Percentiles rank a stretch among this genome's conserved stretches.
phyloP scores from a whole-genome alignment of 129 eudicot species.

The Ambrosia artemisiifolia region DNA sequence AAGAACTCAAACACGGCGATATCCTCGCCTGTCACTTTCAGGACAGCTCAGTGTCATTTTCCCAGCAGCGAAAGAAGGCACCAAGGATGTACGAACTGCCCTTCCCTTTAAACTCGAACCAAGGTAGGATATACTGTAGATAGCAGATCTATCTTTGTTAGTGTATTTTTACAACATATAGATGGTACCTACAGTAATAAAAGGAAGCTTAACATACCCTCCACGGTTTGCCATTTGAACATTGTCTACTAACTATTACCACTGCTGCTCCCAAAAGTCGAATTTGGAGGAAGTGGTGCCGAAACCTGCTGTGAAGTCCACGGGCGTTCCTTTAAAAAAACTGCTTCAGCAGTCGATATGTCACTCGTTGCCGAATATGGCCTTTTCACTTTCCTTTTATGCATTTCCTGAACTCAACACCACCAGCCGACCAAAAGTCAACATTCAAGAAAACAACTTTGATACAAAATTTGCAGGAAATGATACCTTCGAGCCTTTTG shows the following conservation, averaged over 20 bases:
- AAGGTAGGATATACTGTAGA: background rate
- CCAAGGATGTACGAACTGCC: no score
- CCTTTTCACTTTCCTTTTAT: conserved; percentile 65
- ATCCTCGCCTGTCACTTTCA: background rate
- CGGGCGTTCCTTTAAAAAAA: conserved; percentile 34
- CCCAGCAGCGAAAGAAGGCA: background rate
- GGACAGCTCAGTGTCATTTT: background rate
- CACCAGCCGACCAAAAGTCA: conserved; percentile 1
- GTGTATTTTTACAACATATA: background rate
- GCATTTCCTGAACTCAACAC: conserved; percentile 40
- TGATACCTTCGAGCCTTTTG: conserved; percentile 68
- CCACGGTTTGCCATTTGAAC: background rate
- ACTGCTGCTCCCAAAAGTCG: conserved; percentile 70
- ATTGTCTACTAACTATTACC: conserved; percentile 12
- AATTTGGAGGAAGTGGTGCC: conserved; percentile 50
- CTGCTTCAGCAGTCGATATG: conserved; percentile 40
- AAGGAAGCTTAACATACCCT: conserved; percentile 8
- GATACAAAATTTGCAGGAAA: background rate
- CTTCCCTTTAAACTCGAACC: background rate
- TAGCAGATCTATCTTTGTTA: background rate
- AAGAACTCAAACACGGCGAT: background rate
- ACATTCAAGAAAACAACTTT: conserved; percentile 6
- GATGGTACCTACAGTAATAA: no score
- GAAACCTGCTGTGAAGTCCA: conserved; percentile 72
- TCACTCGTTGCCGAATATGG: conserved; percentile 76